Evolutionary conservation across 2,329 filamentous ascomycete species (phyloP).

Genomic region (Fusarium sp.): DNA sequence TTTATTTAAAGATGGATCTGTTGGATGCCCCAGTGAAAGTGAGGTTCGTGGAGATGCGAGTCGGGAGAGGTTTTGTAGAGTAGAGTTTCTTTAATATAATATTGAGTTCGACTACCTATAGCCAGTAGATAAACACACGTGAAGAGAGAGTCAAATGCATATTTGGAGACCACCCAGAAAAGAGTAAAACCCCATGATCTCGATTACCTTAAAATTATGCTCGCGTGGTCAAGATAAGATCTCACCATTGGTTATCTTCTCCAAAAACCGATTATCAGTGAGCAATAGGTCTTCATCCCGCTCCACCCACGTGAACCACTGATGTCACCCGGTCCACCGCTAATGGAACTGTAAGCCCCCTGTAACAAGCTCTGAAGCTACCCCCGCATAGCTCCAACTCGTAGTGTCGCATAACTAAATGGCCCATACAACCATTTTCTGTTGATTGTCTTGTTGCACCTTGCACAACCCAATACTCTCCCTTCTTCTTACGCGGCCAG

Average conservation of each 20-base stretch:
- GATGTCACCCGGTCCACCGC: slow-evolving; percentile 32
- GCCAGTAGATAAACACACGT: not conserved
- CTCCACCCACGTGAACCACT: slow-evolving; percentile 14
- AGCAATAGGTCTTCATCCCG: slow-evolving; percentile 16
- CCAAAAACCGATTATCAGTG: not conserved
- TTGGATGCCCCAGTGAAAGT: not conserved
- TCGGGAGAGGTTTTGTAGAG: not conserved
- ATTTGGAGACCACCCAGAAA: slow-evolving; percentile 7
- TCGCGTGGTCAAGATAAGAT: slow-evolving; percentile 22
- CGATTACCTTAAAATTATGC: slow-evolving; percentile 12
- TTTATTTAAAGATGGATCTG: not conserved
- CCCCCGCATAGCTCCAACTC: slow-evolving; percentile 11
- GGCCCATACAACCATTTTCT: slow-evolving; percentile 4
- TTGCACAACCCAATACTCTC: slow-evolving; percentile 11
- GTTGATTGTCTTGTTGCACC: not conserved
- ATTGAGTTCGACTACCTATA: not conserved
- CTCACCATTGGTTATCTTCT: slow-evolving; percentile 20
- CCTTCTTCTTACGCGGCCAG: slow-evolving; percentile 19
- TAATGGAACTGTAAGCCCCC: slow-evolving; percentile 11
- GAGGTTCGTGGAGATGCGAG: not conserved
- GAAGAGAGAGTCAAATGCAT: not conserved
- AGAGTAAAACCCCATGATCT: slow-evolving; percentile 21
- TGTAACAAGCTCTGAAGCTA: slow-evolving; percentile 8
- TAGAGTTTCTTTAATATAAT: not conserved
- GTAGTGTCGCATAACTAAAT: slow-evolving; percentile 4